phyloP scores from a whole-genome alignment of 345 rosid genomes.

The Clarkia xantiana region DNA sequence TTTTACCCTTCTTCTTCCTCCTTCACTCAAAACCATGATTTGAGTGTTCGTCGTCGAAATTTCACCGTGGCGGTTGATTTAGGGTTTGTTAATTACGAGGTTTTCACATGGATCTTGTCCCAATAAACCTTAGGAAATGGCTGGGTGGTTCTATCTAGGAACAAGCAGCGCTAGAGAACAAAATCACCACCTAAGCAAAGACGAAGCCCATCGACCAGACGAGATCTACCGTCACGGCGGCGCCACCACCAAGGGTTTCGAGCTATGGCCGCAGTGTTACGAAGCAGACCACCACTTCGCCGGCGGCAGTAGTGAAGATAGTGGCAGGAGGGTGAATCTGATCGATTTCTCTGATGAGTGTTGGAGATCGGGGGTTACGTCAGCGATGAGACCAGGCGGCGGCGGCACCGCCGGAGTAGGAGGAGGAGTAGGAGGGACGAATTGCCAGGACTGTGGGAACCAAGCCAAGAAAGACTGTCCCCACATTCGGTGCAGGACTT shows the following conservation, averaged over 20 bases:
- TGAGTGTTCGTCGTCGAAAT: too few species aligned
- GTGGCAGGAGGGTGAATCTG: background rate
- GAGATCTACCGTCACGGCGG: constrained; percentile 5
- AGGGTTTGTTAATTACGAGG: background rate
- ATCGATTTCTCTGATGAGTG: constrained; percentile 13
- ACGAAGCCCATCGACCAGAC: constrained; percentile 1
- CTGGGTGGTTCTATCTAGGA: constrained; percentile 82
- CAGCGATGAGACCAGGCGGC: constrained; percentile 3
- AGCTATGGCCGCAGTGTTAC: constrained; percentile 6
- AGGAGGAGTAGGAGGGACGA: constrained; percentile 21
- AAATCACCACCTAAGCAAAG: constrained; percentile 4
- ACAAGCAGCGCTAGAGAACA: constrained; percentile 21
- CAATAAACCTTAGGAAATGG: constrained; percentile 29
- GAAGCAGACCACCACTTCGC: constrained; percentile 24
- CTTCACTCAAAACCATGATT: too few species aligned
- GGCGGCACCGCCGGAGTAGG: too few species aligned
- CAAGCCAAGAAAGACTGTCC: constrained; percentile 36
- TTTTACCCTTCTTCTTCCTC: too few species aligned
- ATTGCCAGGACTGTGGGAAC: constrained; percentile 41
- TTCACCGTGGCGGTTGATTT: background rate
- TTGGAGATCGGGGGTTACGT: constrained; percentile 5
- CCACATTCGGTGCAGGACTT: constrained; percentile 33
- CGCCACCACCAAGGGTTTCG: constrained; percentile 7
- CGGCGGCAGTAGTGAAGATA: constrained; percentile 12
- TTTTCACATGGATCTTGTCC: constrained; percentile 4